These are phyloP conservation scores for Panicum miliaceum DNA, from an alignment of 176 grass and related monocot genomes.

Conservation along the genomic window DNA sequence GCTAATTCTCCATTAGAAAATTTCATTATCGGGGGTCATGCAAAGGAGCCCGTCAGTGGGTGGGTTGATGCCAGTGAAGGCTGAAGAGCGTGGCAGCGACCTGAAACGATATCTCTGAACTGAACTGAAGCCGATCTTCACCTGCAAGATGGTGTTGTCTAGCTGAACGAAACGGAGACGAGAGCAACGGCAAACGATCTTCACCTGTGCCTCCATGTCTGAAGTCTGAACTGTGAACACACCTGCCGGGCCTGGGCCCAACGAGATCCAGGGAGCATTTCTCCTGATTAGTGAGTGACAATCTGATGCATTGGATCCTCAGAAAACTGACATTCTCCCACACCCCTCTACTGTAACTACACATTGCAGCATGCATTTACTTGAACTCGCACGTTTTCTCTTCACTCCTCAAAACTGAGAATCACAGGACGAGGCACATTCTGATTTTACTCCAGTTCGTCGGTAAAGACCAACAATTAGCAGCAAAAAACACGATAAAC, in stretches of 20 bases:
- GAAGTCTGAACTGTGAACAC: neutral
- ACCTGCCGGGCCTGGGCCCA: neutral
- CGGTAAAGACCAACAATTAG: neutral
- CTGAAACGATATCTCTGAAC: constrained; percentile 18
- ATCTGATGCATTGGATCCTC: neutral
- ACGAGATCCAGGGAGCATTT: neutral
- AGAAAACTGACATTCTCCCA: neutral
- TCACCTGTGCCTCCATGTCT: neutral
- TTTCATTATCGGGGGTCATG: neutral
- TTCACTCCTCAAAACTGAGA: neutral
- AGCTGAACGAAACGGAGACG: neutral
- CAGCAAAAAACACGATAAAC: neutral
- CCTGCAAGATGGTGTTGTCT: neutral
- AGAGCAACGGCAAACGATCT: constrained; percentile 26
- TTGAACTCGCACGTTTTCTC: neutral
- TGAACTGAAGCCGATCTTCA: neutral
- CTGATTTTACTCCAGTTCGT: neutral
- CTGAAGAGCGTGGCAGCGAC: neutral
- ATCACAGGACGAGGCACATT: neutral
- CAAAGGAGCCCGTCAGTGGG: neutral
- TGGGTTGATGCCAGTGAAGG: neutral
- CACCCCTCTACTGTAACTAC: neutral
- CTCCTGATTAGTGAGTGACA: too few species aligned
- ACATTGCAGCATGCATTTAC: neutral
- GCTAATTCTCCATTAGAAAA: neutral